Evolutionary conservation across 2,329 filamentous ascomycete genomes (phyloP).

Genomic region (Aureobasidium musti): DNA sequence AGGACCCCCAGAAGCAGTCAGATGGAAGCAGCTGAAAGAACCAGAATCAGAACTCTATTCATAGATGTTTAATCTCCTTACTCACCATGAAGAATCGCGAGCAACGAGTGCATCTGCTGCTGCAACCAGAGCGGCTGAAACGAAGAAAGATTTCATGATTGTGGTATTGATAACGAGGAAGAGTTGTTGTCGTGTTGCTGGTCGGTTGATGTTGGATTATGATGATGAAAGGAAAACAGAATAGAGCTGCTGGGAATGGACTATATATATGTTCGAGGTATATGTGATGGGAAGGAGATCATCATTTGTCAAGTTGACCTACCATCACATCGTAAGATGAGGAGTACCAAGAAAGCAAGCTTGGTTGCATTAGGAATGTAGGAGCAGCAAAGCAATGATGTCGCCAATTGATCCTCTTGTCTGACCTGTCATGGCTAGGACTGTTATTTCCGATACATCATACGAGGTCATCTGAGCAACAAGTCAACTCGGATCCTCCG

Average conservation of each 20-base stretch:
- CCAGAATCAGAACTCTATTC: neutral
- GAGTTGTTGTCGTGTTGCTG: neutral
- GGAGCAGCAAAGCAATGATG: slow-evolving; percentile 21
- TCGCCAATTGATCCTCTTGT: neutral
- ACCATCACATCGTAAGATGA: slow-evolving; percentile 26
- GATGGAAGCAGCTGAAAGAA: slow-evolving; percentile 51
- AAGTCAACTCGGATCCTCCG: neutral
- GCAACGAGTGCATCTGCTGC: slow-evolving; percentile 44
- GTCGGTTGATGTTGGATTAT: neutral
- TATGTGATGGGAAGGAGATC: neutral
- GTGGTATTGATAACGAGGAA: neutral
- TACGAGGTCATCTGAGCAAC: slow-evolving; percentile 28
- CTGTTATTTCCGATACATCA: slow-evolving; percentile 8
- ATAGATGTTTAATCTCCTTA: neutral
- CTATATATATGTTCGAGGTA: slow-evolving; percentile 16
- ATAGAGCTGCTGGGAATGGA: neutral
- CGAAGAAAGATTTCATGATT: slow-evolving; percentile 44
- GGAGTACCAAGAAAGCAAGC: slow-evolving; percentile 18
- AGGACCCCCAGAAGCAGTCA: slow-evolving; percentile 53
- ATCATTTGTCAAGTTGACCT: neutral
- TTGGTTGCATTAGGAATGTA: slow-evolving; percentile 28
- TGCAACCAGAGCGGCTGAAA: slow-evolving; percentile 37
- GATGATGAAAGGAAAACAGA: slow-evolving; percentile 27
- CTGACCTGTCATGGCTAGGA: neutral
- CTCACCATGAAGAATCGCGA: slow-evolving; percentile 42